phyloP scores from a whole-genome alignment of 106 monocot genomes.

The Allium fistulosum region DNA sequence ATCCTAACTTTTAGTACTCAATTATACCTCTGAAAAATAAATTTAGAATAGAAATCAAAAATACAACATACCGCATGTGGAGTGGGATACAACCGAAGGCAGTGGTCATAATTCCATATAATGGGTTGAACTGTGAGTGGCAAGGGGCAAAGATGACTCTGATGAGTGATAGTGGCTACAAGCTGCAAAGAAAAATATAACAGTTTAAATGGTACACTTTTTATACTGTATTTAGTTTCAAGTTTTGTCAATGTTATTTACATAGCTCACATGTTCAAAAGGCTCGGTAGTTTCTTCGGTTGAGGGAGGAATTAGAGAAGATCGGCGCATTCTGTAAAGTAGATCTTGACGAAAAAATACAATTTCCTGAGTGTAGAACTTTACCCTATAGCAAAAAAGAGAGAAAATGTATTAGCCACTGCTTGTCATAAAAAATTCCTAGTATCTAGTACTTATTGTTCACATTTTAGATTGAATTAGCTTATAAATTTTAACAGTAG shows the following conservation, averaged over 20 bases:
- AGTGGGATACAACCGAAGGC: constrained; percentile 82
- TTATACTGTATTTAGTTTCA: too few species aligned
- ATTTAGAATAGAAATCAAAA: too few species aligned
- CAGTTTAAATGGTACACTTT: too few species aligned
- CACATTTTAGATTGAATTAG: too few species aligned
- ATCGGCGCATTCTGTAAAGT: constrained; percentile 81
- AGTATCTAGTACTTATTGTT: too few species aligned
- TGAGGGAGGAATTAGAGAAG: constrained; percentile 77
- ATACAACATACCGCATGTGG: constrained; percentile 61
- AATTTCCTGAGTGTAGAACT: constrained; percentile 95
- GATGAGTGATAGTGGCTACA: constrained; percentile 96
- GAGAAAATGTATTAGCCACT: too few species aligned
- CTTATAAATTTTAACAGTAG: too few species aligned
- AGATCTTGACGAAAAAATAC: constrained; percentile 92
- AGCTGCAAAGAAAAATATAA: constrained; percentile 47
- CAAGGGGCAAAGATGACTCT: constrained; percentile 97
- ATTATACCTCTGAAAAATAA: too few species aligned
- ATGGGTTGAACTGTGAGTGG: constrained; percentile 90
- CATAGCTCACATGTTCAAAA: constrained; percentile 72
- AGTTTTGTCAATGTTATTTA: too few species aligned
- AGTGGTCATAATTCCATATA: constrained; percentile 99
- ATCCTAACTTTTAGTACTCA: too few species aligned
- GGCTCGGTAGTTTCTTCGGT: constrained; percentile 78
- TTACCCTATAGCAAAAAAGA: constrained; percentile 36
- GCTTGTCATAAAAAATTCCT: too few species aligned